Evolutionary conservation across 805 yeast species (phyloP), one percentile per base, ranked within the genome.

Genomic region (Monosporozyma siamensis): DNA sequence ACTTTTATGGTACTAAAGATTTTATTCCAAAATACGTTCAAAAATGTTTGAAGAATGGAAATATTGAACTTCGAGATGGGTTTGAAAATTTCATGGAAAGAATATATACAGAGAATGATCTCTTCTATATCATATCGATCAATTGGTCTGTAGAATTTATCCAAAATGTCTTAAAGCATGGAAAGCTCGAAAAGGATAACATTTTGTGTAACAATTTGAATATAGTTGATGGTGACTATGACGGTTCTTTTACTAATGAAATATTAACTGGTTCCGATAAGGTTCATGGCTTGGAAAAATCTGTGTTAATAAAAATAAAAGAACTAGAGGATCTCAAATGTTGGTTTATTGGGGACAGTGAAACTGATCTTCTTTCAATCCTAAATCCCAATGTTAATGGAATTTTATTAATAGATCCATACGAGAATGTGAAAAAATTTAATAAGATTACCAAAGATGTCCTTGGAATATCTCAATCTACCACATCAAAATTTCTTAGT

Each of bases 261-360:
- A 30, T 56, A 17, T 24, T 60, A 15, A 52, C 60, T 2, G 64
- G 65, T 4, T 47, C 52, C 7, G 64, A 60, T 43, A 60, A 60
- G 44, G 42, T 54, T 9, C 36, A 15, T 4, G 31, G 24, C 3
- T 27, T 58, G 24, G 48, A 49, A 23, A 27, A 37, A 6, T 39
- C 51, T 3, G 6, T 49, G 8, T 3, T 22, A 11, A 11, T 4
- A 22, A 46, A 20, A 30, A 34, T 11, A 40, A 18, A 31, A 8
- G 14, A 10, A 9, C n/a, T 38, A 35, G 8, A 31, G 1, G n/a
- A 32, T 3, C 12, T 44, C 14, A 18, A 32, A 18, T 17, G 17
- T 18, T 59, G 63, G 63, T 61, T 54, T 42, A 43, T 59, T 17
- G 65, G 65, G 10, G 65, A 61, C 38, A 61, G 65, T 41, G 59